These are phyloP conservation scores for Epichloe glyceriae DNA, from an alignment of 2,329 filamentous ascomycete genomes.

Conservation along the genomic window DNA sequence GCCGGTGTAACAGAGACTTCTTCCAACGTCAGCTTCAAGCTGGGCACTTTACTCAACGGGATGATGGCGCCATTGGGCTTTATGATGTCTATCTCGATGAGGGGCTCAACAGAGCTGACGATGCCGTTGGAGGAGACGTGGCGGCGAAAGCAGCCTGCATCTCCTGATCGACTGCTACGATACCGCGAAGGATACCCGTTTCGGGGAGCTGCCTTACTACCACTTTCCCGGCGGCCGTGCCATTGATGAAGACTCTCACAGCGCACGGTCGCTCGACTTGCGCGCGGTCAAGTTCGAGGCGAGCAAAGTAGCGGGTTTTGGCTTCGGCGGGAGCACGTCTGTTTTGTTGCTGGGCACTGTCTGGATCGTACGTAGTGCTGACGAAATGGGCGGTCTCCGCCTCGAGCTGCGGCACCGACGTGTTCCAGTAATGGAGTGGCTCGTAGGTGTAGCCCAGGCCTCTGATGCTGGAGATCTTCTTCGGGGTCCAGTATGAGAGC, in stretches of 20 bases:
- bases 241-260: conserved; percentile 21
- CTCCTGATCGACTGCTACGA: conserved; percentile 32
- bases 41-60: conserved; percentile 16
- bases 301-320: conserved; percentile 22
- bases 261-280: conserved; percentile 23
- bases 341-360: not conserved
- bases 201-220: conserved; percentile 24
- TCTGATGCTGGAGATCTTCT: conserved; percentile 19
- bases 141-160: not conserved
- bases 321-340: not conserved
- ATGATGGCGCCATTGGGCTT: conserved; percentile 21
- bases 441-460: conserved; percentile 27
- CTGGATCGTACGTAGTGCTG: conserved; percentile 20
- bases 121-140: not conserved
- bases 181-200: conserved; percentile 19
- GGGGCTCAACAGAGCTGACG: conserved; percentile 1
- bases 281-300: conserved; percentile 20
- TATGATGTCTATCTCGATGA: not conserved
- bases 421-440: conserved; percentile 23
- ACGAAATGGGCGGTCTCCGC: conserved; percentile 18
- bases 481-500: conserved; percentile 28
- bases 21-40: conserved; percentile 25
- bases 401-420: conserved; percentile 17
- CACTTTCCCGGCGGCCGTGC: conserved; percentile 19
- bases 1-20: conserved; percentile 18